A percentile compares a stretch with the other conserved stretches of the same genome.
Evolutionary conservation across 2,329 filamentous ascomycete species (phyloP).

Genomic region (Cordyceps tenuipes): DNA sequence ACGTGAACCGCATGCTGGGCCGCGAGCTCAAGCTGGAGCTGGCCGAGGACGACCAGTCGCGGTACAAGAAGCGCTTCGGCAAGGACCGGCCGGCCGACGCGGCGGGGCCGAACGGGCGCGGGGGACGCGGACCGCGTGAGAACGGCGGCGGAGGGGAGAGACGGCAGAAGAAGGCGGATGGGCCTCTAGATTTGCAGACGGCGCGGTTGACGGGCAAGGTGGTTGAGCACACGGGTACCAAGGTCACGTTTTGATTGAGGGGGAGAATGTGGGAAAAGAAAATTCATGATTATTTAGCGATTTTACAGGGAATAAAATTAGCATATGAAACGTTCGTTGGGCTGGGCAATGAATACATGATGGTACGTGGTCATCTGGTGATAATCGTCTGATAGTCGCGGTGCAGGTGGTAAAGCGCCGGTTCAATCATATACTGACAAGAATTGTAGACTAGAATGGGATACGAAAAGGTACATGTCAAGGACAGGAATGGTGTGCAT

Average conservation of each 20-base stretch:
- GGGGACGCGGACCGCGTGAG: conserved; percentile 12
- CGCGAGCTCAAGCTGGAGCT: conserved; percentile 81
- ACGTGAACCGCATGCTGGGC: conserved; percentile 76
- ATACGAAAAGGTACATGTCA: conserved; percentile 2
- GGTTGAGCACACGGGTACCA: conserved; percentile 70
- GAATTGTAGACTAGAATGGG: not conserved
- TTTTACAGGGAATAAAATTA: conserved; percentile 1
- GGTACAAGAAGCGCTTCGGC: conserved; percentile 92
- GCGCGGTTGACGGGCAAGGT: conserved; percentile 70
- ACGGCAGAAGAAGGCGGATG: conserved; percentile 31
- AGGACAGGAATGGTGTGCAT: conserved; percentile 8
- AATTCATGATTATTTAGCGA: conserved; percentile 8
- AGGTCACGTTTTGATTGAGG: conserved; percentile 68
- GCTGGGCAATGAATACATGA: too few species aligned
- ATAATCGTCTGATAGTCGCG: too few species aligned
- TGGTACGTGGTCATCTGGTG: too few species aligned
- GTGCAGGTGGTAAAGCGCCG: not conserved
- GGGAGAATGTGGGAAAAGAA: not conserved
- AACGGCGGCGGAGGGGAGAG: conserved; percentile 13
- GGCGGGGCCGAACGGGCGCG: conserved; percentile 21
- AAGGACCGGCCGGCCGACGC: conserved; percentile 51
- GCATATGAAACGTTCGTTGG: too few species aligned
- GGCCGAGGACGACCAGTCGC: conserved; percentile 78
- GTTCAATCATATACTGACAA: not conserved
- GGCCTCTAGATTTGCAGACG: conserved; percentile 38